These are phyloP conservation scores for Trichoderma erinaceum DNA, from an alignment of 495 filamentous ascomycete genomes.

Conservation along the genomic window DNA sequence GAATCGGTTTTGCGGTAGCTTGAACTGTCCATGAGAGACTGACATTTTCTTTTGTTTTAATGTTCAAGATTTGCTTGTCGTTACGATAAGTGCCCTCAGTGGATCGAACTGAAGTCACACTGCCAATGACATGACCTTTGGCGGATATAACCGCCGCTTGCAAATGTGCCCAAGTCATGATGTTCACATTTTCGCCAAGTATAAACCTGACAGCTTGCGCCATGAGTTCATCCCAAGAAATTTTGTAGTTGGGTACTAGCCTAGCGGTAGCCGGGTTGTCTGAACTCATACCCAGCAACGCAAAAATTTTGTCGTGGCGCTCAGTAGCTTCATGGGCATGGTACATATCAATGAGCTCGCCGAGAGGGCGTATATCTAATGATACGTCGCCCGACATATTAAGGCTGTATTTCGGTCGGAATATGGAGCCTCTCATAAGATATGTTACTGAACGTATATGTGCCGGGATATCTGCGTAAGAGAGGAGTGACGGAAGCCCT, in stretches of 20 bases:
- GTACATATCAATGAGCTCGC: neutral
- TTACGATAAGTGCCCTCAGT: neutral
- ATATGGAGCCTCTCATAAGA: constrained; percentile 1
- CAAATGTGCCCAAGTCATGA: neutral
- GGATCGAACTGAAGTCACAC: neutral
- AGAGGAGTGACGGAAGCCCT: neutral
- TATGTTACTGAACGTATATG: neutral
- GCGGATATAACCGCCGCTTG: neutral
- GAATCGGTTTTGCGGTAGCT: neutral
- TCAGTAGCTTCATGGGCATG: neutral
- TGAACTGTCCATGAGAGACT: neutral
- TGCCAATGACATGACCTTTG: neutral
- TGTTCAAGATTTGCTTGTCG: neutral
- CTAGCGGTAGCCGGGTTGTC: neutral
- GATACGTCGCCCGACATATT: neutral
- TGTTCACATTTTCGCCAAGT: neutral
- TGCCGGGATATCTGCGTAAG: neutral
- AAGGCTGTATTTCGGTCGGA: neutral
- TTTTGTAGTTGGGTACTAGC: neutral
- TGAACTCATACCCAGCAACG: neutral
- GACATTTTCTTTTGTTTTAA: neutral
- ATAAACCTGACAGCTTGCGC: neutral
- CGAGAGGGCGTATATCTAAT: neutral
- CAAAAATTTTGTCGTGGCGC: constrained; percentile 1
- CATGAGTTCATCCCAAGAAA: neutral